Conservation (phyloP, 73 alveolate genomes). For the Breviolum minutum region DNA sequence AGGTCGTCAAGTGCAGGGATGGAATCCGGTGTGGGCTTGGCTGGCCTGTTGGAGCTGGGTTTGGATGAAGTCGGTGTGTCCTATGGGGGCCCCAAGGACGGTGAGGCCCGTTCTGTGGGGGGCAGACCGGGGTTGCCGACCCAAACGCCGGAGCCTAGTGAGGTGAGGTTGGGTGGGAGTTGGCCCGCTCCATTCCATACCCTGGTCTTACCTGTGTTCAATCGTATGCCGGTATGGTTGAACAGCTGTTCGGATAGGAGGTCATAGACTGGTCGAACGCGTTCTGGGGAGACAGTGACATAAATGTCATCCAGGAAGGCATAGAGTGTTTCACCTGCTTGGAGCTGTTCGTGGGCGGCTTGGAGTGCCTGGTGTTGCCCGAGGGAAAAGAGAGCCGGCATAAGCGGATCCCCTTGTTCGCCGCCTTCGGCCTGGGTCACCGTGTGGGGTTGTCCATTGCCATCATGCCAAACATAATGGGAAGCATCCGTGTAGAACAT, state of each 20-base stretch:
- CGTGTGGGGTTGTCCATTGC: not conserved
- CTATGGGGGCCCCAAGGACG: not conserved
- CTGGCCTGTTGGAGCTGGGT: not conserved
- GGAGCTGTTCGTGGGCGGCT: not conserved
- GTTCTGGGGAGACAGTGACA: no score
- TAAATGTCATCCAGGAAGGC: not conserved
- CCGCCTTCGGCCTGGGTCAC: not conserved
- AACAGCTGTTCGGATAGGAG: no score
- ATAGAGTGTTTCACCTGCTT: not conserved
- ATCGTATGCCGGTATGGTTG: no score
- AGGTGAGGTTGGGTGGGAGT: no score
- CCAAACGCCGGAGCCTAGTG: no score
- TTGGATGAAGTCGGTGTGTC: not conserved
- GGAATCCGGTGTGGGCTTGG: no score
- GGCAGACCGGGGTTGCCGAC: no score
- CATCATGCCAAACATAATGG: not conserved
- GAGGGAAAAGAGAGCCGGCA: not conserved
- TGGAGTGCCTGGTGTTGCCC: not conserved
- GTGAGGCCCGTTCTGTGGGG: not conserved
- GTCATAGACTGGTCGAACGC: no score
- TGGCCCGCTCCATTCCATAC: no score
- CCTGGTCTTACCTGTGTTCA: no score
- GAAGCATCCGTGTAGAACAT: no score
- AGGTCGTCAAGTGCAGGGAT: not conserved
- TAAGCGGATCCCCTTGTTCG: not conserved